Evolutionary conservation across 108 stramenopile species (phyloP), one percentile per base, ranked within the genome.

Genomic region (Cylindrotheca closterium): DNA sequence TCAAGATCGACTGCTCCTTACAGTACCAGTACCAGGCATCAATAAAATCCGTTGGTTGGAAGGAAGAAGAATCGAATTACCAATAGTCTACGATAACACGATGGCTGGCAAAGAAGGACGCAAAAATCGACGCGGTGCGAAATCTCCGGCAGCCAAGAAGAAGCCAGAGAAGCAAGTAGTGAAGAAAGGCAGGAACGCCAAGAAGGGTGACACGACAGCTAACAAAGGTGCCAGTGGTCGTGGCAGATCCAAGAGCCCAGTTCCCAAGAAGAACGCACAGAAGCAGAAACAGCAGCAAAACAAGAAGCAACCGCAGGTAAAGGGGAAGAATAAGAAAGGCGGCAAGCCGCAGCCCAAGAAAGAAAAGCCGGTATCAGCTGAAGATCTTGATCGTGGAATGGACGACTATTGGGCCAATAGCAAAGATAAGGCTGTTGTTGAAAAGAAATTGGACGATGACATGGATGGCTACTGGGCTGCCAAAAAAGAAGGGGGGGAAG

Each of bases 381-480:
- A 89, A 67, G 88, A 93, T 37, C 67, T 93, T 42, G 91, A 93
- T 63, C 75, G 71, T 42, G 79, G 62, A 30, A 93, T 93, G 91
- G 91, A 93, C 75, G 84, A 88, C 29, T 93, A 93, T 67, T 89
- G 86, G 88, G 49, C 79, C 48, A 81, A 81, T 63, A 69, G 67
- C 57, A 81, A 79, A 51, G 84, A 93, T 67, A 87, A 88, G 80
- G 79, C 86, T 60, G 56, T 89, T n/a, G 88, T 77, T 1, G 66
- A 74, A 24, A 93, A 93, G 68, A 93, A 93, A 63, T 67, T 93
- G 52, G 85, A 89, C 57, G 88, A 93, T 67, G 91, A 93, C 54
- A 89, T 93, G 91, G 91, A 93, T 49, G 65, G 60, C 8, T 93
- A 93, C 64, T 89, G 88, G 91, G 71, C 71, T 33, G 85, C 87